Evolutionary conservation across 192 early-diverging fungal species (phyloP).

Genomic region (Coemansia sp.): DNA sequence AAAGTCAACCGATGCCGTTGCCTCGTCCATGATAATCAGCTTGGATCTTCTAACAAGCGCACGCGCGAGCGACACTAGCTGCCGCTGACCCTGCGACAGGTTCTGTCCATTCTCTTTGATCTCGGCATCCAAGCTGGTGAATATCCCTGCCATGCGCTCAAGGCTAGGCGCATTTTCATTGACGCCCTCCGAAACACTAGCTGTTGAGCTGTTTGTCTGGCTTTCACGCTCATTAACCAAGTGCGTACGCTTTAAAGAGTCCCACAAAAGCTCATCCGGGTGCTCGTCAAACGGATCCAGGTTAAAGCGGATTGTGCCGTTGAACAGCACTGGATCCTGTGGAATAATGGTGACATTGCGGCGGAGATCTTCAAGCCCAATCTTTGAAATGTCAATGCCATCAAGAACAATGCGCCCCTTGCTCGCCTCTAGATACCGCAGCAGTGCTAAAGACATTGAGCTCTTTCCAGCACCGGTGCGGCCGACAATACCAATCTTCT

Average conservation of each 20-base stretch:
- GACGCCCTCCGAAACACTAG: too few relatives aligned
- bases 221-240: too few relatives aligned
- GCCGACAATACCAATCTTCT: conserved; percentile 85
- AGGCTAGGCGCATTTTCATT: background rate
- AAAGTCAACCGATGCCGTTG: too few relatives aligned
- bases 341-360: conserved; percentile 76
- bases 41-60: too few relatives aligned
- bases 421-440: conserved; percentile 68
- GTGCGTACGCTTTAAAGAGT: too few relatives aligned
- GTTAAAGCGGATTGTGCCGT: conserved; percentile 73
- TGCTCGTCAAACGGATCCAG: conserved; percentile 85
- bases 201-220: too few relatives aligned
- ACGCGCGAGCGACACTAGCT: too few relatives aligned
- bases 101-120: too few relatives aligned
- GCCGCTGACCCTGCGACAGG: too few relatives aligned
- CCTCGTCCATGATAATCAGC: too few relatives aligned
- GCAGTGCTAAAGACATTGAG: conserved; percentile 63
- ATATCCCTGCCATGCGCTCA: conserved; percentile 13
- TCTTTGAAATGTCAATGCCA: conserved; percentile 66
- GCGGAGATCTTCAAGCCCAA: conserved; percentile 73
- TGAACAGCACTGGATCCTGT: conserved; percentile 77
- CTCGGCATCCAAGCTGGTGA: conserved; percentile 7
- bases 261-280: too few relatives aligned
- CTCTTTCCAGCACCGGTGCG: conserved; percentile 80
- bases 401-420: conserved; percentile 68